Conservation (phyloP, 345 rosid species). For the Odontarrhena argentea region DNA sequence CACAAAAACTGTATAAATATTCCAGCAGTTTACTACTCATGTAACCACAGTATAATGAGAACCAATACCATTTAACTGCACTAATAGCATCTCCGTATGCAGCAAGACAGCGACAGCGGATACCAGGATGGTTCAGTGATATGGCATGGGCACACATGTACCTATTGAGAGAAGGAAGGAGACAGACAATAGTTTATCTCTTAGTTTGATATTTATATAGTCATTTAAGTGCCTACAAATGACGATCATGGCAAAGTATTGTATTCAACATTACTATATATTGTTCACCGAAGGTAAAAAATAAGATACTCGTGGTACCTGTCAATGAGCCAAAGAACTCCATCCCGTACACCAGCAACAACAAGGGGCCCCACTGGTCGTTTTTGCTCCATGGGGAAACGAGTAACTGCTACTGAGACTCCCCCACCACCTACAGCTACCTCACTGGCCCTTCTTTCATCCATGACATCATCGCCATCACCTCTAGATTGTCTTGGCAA, state of each 20-base stretch:
- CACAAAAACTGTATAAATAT: constrained; percentile 21
- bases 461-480: constrained; percentile 75
- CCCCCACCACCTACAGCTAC: constrained; percentile 99
- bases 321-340: constrained; percentile 99
- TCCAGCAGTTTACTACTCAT: constrained; percentile 13
- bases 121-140: constrained; percentile 95
- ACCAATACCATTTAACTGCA: constrained; percentile 89
- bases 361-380: constrained; percentile 97
- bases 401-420: constrained; percentile 96
- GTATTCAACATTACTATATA: constrained; percentile 8
- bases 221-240: constrained; percentile 18
- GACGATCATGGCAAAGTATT: constrained; percentile 21
- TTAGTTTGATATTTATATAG: not conserved
- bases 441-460: constrained; percentile 79
- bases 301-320: constrained; percentile 51
- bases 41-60: constrained; percentile 22
- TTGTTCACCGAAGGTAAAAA: not conserved
- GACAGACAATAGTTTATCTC: constrained; percentile 25
- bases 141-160: constrained; percentile 98
- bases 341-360: constrained; percentile 93
- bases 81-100: constrained; percentile 98
- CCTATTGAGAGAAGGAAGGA: constrained; percentile 47
- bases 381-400: constrained; percentile 90
- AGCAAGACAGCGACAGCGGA: constrained; percentile 96
- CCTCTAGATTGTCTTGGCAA: constrained; percentile 77